A percentile compares a stretch with the other conserved stretches of the same genome.
Conservation (phyloP, 331 rosid genomes). For the Malus hybrid region DNA sequence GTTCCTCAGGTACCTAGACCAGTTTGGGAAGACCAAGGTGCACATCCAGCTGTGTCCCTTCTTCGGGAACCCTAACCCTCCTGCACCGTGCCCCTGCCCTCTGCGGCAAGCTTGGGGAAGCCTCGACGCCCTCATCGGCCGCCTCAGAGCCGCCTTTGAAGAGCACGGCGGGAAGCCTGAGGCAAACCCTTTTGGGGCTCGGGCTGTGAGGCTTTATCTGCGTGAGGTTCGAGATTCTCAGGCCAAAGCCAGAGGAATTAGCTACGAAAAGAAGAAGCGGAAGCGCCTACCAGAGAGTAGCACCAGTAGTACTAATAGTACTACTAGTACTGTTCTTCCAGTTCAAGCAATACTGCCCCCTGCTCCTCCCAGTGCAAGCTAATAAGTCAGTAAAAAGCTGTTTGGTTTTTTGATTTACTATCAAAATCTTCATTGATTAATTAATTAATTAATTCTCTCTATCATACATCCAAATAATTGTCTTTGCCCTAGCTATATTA, state of each 20-base stretch:
- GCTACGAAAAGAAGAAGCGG: conserved; percentile 72
- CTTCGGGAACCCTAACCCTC: conserved; percentile 75
- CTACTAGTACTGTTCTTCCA: not conserved
- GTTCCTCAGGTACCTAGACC: conserved; percentile 62
- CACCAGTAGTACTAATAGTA: not conserved
- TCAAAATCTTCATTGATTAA: too few relatives aligned
- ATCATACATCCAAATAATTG: not conserved
- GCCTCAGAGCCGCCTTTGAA: conserved; percentile 73
- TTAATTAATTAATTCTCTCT: not conserved
- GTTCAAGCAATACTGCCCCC: not conserved
- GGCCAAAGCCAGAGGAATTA: conserved; percentile 67
- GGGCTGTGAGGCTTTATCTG: conserved; percentile 67
- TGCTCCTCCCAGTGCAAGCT: not conserved
- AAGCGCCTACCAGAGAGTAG: conserved; percentile 36
- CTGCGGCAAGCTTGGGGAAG: conserved; percentile 84
- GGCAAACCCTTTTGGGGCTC: conserved; percentile 72
- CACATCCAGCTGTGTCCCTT: conserved; percentile 65
- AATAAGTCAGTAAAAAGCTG: not conserved
- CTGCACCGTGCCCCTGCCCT: conserved; percentile 79
- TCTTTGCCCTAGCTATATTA: not conserved
- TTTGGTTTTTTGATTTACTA: not conserved
- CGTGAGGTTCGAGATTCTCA: conserved; percentile 78
- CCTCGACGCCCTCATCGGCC: conserved; percentile 66
- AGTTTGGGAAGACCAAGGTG: conserved; percentile 73
- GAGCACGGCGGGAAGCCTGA: conserved; percentile 77